Evolutionary conservation across 805 yeast species (phyloP).

Genomic region (Schwanniomyces vanrijiae): DNA sequence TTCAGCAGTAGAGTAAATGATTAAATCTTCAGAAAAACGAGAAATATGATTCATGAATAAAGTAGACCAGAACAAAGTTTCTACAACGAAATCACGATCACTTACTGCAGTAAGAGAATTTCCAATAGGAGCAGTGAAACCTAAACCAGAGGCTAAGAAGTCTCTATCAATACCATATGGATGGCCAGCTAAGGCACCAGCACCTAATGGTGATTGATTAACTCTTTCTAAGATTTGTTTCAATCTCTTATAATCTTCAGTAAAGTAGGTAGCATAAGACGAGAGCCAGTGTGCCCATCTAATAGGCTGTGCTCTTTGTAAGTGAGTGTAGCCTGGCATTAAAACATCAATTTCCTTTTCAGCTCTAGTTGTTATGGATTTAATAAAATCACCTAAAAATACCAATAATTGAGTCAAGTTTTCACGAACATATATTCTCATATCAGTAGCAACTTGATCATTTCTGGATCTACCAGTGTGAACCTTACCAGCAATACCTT

Average conservation of each 20-base stretch:
- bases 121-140: slow-evolving; percentile 85
- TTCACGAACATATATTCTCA: slow-evolving; percentile 91
- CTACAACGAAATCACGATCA: slow-evolving; percentile 97
- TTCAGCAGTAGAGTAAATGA: slow-evolving; percentile 95
- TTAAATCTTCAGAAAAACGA: slow-evolving; percentile 90
- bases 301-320: slow-evolving; percentile 99
- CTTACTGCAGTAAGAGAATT: slow-evolving; percentile 96
- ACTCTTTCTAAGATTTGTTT: slow-evolving; percentile 77
- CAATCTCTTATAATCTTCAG: slow-evolving; percentile 86
- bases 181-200: slow-evolving; percentile 98
- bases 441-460: slow-evolving; percentile 99
- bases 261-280: slow-evolving; percentile 90
- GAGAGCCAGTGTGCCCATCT: slow-evolving; percentile 99
- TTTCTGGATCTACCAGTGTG: slow-evolving; percentile 99
- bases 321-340: slow-evolving; percentile 99
- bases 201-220: slow-evolving; percentile 89
- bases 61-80: slow-evolving; percentile 92
- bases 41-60: slow-evolving; percentile 95
- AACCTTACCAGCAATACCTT: slow-evolving; percentile 91
- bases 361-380: slow-evolving; percentile 71
- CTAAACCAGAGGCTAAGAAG: slow-evolving; percentile 74
- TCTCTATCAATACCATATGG: slow-evolving; percentile 99
- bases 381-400: slow-evolving; percentile 60
- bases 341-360: slow-evolving; percentile 82
- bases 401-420: slow-evolving; percentile 61